Conservation (phyloP, 1,139 yeast species). For the Lodderomyces pseudojiufengensis region DNA sequence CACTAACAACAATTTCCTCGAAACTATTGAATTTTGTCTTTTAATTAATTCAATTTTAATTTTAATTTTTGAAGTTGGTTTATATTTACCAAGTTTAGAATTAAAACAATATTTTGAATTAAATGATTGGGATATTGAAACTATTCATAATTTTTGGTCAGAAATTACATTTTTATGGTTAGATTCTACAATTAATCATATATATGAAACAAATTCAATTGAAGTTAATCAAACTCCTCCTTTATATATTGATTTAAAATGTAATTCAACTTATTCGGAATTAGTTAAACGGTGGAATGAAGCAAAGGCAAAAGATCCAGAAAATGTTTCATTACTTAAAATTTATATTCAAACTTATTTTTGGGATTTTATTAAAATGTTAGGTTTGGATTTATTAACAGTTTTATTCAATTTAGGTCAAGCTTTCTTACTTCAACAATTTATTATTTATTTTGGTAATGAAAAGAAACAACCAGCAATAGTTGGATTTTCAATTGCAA, state of each 20-base stretch:
- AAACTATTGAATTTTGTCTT: conserved; percentile 18
- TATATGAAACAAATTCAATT: conserved; percentile 20
- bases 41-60: conserved; percentile 29
- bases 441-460: conserved; percentile 23
- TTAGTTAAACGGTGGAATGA: conserved; percentile 25
- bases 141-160: conserved; percentile 22
- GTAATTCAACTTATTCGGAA: conserved; percentile 18
- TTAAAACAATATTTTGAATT: conserved; percentile 36
- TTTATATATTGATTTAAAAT: conserved; percentile 18
- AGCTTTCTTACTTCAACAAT: conserved; percentile 29
- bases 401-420: conserved; percentile 19
- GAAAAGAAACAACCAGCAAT: conserved; percentile 19
- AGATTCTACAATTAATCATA: conserved; percentile 19
- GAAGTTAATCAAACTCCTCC: conserved; percentile 24
- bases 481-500: conserved; percentile 27
- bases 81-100: conserved; percentile 43
- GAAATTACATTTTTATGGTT: conserved; percentile 24
- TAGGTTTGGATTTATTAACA: conserved; percentile 19
- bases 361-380: conserved; percentile 9
- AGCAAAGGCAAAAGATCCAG: conserved; percentile 16
- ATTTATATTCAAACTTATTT: conserved; percentile 12
- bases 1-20: conserved; percentile 11
- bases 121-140: conserved; percentile 29
- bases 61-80: conserved; percentile 31
- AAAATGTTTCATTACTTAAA: conserved; percentile 23